Evolutionary conservation across 1,284 basidiomycete genomes (phyloP).

Genomic region (Austroboletus novae-zelandiae): DNA sequence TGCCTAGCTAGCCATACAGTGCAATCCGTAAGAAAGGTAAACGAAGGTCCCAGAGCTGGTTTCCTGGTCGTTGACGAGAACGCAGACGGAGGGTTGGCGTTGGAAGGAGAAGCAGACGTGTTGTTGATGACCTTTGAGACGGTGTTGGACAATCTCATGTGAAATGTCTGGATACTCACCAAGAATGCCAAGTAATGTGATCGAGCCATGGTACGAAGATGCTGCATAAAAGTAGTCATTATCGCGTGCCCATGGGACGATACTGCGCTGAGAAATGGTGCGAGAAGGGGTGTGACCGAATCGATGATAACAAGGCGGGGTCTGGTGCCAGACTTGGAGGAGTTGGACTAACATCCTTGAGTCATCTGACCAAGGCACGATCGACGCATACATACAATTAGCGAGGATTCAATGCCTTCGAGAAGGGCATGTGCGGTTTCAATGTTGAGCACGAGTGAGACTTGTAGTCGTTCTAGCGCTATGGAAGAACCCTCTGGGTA

Average conservation of each 20-base stretch:
- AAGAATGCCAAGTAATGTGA: constrained; percentile 46
- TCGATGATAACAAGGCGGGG: constrained; percentile 62
- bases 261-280: constrained; percentile 58
- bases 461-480: constrained; percentile 40
- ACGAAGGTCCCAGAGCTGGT: constrained; percentile 72
- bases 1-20: constrained; percentile 60
- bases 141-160: background rate
- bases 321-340: background rate
- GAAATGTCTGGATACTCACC: constrained; percentile 35
- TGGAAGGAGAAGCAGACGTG: constrained; percentile 35
- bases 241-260: constrained; percentile 74
- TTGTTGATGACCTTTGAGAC: constrained; percentile 44
- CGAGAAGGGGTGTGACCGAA: constrained; percentile 62
- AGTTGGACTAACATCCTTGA: constrained; percentile 12
- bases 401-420: constrained; percentile 37
- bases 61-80: constrained; percentile 48
- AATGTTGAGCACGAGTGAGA: constrained; percentile 58
- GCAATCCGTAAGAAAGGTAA: constrained; percentile 67
- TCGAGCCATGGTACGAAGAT: constrained; percentile 53
- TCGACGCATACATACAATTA: constrained; percentile 27
- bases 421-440: constrained; percentile 51
- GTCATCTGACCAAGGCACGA: background rate
- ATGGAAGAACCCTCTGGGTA: constrained; percentile 32
- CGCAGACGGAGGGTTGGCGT: constrained; percentile 36
- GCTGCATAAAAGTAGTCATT: constrained; percentile 71